Conservation (phyloP, 225 moss, liverwort and hornwort species). For the Climacium dendroides region DNA sequence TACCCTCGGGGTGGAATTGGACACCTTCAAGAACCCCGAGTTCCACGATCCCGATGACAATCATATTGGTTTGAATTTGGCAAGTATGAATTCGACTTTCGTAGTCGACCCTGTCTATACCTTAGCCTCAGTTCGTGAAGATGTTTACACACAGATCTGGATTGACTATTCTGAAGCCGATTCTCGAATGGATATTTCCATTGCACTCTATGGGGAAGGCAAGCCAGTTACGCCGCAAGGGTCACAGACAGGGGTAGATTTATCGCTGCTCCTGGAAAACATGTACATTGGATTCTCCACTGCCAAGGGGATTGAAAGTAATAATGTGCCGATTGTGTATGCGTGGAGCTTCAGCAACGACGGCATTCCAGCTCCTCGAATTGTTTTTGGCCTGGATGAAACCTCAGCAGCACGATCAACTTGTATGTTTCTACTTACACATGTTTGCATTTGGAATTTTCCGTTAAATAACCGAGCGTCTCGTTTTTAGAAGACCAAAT, state of each 20-base stretch:
- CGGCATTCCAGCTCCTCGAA: not conserved
- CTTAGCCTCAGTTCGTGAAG: accelerated
- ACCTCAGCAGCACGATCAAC: not conserved
- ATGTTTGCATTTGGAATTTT: not conserved
- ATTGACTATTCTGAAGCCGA: not conserved
- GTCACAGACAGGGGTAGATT: not conserved
- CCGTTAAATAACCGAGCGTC: too few relatives aligned
- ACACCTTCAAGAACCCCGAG: not conserved
- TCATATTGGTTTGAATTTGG: not conserved
- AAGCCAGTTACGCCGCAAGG: not conserved
- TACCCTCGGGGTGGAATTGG: not conserved
- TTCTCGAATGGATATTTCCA: not conserved
- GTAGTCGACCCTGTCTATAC: accelerated
- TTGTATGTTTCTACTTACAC: not conserved
- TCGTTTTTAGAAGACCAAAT: too few relatives aligned
- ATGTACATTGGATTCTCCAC: not conserved
- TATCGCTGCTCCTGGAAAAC: not conserved
- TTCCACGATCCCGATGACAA: not conserved
- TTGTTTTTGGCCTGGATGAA: not conserved
- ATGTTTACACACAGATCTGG: not conserved
- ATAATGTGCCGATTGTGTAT: not conserved
- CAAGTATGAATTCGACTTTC: not conserved
- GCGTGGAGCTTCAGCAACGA: not conserved
- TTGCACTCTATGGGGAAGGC: not conserved
- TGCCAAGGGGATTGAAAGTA: not conserved